Conservation (phyloP, 225 moss, liverwort and hornwort genomes). For the Sphagnum contortum region DNA sequence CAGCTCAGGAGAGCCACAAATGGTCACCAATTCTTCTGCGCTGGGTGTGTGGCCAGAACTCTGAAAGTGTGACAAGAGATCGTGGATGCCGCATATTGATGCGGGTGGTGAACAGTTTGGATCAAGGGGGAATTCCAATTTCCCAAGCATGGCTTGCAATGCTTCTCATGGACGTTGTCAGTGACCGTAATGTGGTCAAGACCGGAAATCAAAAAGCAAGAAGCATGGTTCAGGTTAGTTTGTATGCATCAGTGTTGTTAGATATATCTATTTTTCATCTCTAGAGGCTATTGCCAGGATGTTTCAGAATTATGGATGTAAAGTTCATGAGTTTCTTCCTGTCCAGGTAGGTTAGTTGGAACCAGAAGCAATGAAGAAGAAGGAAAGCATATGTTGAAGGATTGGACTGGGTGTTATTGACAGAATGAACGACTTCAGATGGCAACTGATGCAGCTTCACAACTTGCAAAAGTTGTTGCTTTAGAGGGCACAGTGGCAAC, state of each 20-base stretch:
- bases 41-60: conserved; percentile 79
- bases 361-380: background rate
- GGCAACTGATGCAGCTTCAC: conserved; percentile 75
- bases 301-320: no score
- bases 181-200: conserved; percentile 47
- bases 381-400: background rate
- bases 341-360: no score
- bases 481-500: conserved; percentile 75
- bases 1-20: conserved; percentile 82
- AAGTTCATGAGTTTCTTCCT: no score
- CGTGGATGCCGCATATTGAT: conserved; percentile 82
- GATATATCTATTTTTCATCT: no score
- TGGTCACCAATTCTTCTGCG: conserved; percentile 88
- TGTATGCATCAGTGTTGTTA: no score
- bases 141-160: conserved; percentile 98
- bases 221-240: conserved; percentile 68
- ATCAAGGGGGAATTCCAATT: conserved; percentile 78
- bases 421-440: conserved; percentile 75
- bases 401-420: conserved; percentile 13
- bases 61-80: conserved; percentile 68
- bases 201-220: conserved; percentile 47
- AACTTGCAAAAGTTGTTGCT: conserved; percentile 87
- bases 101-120: conserved; percentile 79
- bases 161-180: conserved; percentile 87
- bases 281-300: no score